Evolutionary conservation across 768 basidiomycete species (phyloP).

Genomic region (Pulveroboletus sp.): DNA sequence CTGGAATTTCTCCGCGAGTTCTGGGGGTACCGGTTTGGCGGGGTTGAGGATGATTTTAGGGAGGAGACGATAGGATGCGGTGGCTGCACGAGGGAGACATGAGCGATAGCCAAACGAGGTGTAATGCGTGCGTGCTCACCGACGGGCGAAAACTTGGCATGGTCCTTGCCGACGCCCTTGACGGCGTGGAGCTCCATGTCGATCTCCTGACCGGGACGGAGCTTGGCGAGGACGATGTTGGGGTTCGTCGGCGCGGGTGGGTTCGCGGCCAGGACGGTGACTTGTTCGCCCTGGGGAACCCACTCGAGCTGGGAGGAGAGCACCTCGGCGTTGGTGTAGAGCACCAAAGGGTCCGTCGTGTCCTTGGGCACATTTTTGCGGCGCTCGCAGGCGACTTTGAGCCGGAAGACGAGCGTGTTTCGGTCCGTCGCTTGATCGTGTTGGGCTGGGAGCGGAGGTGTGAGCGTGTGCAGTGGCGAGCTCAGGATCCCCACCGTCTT

Average conservation of each 20-base stretch:
- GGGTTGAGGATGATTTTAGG: constrained; percentile 75
- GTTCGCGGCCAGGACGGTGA: constrained; percentile 45
- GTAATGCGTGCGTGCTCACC: constrained; percentile 44
- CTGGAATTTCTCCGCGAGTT: constrained; percentile 78
- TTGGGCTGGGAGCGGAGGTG: constrained; percentile 25
- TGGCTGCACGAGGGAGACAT: constrained; percentile 48
- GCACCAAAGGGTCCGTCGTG: constrained; percentile 50
- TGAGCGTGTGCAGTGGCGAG: background rate
- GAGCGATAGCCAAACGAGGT: background rate
- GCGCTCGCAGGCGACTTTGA: constrained; percentile 65
- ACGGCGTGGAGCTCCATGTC: constrained; percentile 85
- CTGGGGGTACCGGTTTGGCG: constrained; percentile 67
- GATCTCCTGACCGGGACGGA: constrained; percentile 87
- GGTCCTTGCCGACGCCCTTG: constrained; percentile 90
- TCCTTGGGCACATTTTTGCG: constrained; percentile 50
- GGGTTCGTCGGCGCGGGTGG: constrained; percentile 66
- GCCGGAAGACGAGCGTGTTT: constrained; percentile 86
- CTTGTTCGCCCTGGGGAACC: constrained; percentile 82
- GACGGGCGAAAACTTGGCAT: constrained; percentile 96
- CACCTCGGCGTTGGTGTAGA: constrained; percentile 72
- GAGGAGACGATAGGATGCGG: constrained; percentile 90
- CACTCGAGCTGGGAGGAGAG: constrained; percentile 67
- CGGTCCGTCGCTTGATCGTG: constrained; percentile 74
- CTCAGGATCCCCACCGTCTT: constrained; percentile 32
- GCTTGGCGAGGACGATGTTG: constrained; percentile 86